These are phyloP conservation scores for Trichoderma sp. DNA, from an alignment of 2,329 filamentous ascomycete species.

Conservation along the genomic window DNA sequence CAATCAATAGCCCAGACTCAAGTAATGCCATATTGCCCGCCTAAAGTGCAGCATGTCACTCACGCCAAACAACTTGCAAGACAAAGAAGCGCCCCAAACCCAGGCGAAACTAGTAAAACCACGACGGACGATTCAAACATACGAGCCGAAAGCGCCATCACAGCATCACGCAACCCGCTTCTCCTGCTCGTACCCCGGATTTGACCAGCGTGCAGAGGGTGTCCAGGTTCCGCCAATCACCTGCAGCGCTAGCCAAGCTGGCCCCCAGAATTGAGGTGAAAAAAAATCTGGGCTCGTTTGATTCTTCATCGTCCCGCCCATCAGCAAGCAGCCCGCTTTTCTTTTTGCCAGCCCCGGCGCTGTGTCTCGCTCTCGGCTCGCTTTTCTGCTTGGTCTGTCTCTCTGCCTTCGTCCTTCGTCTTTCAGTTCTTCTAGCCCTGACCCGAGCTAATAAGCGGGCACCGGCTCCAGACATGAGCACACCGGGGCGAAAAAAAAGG, in stretches of 20 bases:
- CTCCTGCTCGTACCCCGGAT: constrained; percentile 1
- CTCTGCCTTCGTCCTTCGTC: not conserved
- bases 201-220: not conserved
- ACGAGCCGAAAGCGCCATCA: not conserved
- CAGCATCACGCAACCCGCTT: not conserved
- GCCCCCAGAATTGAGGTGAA: not conserved
- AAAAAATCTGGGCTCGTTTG: not conserved
- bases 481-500: not conserved
- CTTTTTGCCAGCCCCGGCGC: not conserved
- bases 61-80: not conserved
- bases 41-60: not conserved
- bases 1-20: not conserved
- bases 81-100: not conserved
- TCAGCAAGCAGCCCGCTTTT: not conserved
- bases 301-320: not conserved
- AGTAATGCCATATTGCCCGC: not conserved
- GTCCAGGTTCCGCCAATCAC: constrained; percentile 6
- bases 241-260: not conserved
- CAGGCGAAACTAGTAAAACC: not conserved
- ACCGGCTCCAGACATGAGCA: not conserved
- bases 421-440: not conserved
- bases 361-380: not conserved
- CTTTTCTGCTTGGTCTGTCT: not conserved
- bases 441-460: not conserved
- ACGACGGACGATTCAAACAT: not conserved